A percentile compares a stretch with the other conserved stretches of the same genome.
Evolutionary conservation across 371 early-diverging fungal species (phyloP).

Genomic region (Syncephalastrum racemosum): DNA sequence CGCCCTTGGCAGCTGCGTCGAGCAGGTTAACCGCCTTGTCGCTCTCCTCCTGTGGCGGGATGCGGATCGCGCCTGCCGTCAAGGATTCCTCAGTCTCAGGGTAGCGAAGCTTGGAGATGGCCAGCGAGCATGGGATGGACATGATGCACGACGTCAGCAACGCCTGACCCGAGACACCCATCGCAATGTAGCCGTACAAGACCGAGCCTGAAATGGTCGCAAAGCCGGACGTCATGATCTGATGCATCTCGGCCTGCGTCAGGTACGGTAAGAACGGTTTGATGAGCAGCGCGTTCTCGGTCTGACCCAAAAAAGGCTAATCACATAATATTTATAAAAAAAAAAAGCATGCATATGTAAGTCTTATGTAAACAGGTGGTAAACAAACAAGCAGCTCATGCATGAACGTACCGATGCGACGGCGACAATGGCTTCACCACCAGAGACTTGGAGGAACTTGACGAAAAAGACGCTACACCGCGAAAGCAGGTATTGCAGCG

Average conservation of each 20-base stretch:
- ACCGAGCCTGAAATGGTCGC: conserved; percentile 93
- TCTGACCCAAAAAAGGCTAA: conserved; percentile 76
- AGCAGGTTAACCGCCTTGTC: conserved; percentile 67
- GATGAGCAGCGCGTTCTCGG: conserved; percentile 84
- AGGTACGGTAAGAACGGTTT: conserved; percentile 80
- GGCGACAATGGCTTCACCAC: conserved; percentile 88
- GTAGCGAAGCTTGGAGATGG: conserved; percentile 76
- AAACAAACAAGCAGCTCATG: not conserved
- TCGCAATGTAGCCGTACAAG: conserved; percentile 69
- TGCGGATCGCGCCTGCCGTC: conserved; percentile 62
- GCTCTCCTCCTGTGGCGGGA: conserved; percentile 31
- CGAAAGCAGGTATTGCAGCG: conserved; percentile 79
- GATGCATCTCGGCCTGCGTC: conserved; percentile 87
- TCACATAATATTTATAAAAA: not conserved
- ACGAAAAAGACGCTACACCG: conserved; percentile 72
- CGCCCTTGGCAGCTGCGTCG: conserved; percentile 87
- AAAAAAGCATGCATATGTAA: not conserved
- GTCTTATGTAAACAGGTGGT: not conserved
- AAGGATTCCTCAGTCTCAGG: conserved; percentile 83
- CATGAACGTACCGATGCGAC: conserved; percentile 61
- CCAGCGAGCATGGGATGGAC: conserved; percentile 89
- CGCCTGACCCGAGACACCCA: conserved; percentile 67
- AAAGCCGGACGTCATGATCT: conserved; percentile 91
- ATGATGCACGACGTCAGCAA: conserved; percentile 86
- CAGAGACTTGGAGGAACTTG: conserved; percentile 75